These are phyloP conservation scores for Tricholoma matsutake DNA, from an alignment of 768 basidiomycete species.

Conservation along the genomic window DNA sequence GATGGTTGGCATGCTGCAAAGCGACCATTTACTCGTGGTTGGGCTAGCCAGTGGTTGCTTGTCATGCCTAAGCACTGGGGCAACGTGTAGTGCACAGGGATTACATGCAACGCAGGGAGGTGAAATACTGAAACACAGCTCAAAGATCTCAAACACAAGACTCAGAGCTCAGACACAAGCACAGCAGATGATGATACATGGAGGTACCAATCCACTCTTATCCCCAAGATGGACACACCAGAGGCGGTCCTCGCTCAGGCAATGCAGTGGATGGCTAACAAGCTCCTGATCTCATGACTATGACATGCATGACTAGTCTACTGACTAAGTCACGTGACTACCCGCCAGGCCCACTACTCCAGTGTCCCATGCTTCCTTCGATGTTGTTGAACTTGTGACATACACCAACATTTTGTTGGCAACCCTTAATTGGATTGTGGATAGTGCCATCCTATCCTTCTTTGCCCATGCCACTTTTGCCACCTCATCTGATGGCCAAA, in stretches of 20 bases:
- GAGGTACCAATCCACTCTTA: neutral
- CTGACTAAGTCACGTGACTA: neutral
- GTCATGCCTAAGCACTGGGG: neutral
- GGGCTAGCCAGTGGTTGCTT: neutral
- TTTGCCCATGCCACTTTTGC: too few relatives aligned
- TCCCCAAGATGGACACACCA: neutral
- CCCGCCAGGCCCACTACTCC: neutral
- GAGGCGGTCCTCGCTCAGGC: neutral
- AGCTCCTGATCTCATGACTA: neutral
- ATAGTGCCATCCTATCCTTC: too few relatives aligned
- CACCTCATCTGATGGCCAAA: too few relatives aligned
- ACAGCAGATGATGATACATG: neutral
- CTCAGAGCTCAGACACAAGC: neutral
- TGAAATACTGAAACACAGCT: neutral
- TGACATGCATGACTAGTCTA: too few relatives aligned
- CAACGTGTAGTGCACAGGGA: neutral
- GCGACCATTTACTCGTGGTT: neutral
- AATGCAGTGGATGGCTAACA: neutral
- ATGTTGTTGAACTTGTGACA: too few relatives aligned
- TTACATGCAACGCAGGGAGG: neutral
- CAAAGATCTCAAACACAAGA: neutral
- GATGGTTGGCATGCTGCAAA: neutral
- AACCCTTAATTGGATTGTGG: too few relatives aligned
- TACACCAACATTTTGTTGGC: too few relatives aligned
- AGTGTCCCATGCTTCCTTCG: too few relatives aligned